Conservation (phyloP, 208 protist genomes). For the Leishmania arabica region DNA sequence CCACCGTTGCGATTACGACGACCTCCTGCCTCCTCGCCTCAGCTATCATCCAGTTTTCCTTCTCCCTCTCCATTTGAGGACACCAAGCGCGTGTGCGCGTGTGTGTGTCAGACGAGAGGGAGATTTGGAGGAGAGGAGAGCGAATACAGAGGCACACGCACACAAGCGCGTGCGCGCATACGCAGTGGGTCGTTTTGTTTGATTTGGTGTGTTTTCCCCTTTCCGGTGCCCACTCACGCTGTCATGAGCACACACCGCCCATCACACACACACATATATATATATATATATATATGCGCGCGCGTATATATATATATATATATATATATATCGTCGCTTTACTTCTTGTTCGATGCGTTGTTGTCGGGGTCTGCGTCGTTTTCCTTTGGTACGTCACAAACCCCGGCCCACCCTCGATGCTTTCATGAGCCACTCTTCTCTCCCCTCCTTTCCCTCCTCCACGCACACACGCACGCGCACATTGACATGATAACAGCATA, state of each 20-base stretch:
- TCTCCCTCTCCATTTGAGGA: not conserved
- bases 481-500: not conserved
- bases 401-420: not conserved
- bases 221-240: not conserved
- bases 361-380: too few relatives aligned
- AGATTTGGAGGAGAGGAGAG: not conserved
- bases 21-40: too few relatives aligned
- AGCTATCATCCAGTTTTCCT: not conserved
- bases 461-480: not conserved
- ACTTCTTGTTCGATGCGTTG: not conserved
- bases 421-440: not conserved
- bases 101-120: not conserved
- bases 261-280: not conserved
- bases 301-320: not conserved
- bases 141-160: not conserved
- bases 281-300: too few relatives aligned
- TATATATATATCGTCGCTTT: not conserved
- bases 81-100: not conserved
- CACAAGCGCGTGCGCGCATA: too few relatives aligned
- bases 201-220: not conserved
- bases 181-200: not conserved
- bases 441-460: too few relatives aligned
- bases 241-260: conserved; percentile 6
- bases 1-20: too few relatives aligned
- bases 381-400: too few relatives aligned